Evolutionary conservation across 2,329 filamentous ascomycete genomes (phyloP).

Genomic region (Immersiporthe knoxdaviesiana): DNA sequence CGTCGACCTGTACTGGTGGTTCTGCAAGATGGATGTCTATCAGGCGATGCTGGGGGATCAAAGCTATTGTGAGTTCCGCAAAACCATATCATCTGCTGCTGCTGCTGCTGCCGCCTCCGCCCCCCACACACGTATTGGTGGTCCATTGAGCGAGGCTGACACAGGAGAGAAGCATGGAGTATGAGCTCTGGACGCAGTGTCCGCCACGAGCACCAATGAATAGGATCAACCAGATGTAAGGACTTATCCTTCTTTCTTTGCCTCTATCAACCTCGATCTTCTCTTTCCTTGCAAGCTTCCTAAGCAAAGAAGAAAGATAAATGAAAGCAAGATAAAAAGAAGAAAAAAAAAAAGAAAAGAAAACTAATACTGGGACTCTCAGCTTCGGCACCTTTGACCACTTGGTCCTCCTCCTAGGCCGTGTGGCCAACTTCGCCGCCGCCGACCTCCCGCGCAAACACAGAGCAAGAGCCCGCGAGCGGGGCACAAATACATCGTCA

Average conservation of each 20-base stretch:
- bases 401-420: constrained; percentile 77
- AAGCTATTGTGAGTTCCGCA: constrained; percentile 71
- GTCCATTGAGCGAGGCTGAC: constrained; percentile 32
- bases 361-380: constrained; percentile 33
- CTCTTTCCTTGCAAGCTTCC: background rate
- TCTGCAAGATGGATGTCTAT: constrained; percentile 89
- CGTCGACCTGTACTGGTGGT: constrained; percentile 94
- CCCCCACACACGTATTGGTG: too few relatives aligned
- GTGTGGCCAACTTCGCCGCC: constrained; percentile 77
- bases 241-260: too few relatives aligned
- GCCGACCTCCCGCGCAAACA: constrained; percentile 80
- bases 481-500: constrained; percentile 53
- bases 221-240: constrained; percentile 71
- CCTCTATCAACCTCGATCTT: background rate
- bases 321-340: too few relatives aligned
- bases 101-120: too few relatives aligned
- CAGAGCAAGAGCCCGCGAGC: constrained; percentile 61
- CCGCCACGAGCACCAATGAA: constrained; percentile 83
- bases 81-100: background rate
- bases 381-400: constrained; percentile 91
- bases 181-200: constrained; percentile 80
- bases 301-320: too few relatives aligned
- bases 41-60: constrained; percentile 90
- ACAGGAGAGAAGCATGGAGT: constrained; percentile 67
- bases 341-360: background rate